These are phyloP conservation scores for Dactylella cylindrospora DNA, from an alignment of 2,329 filamentous ascomycete species.

Conservation along the genomic window DNA sequence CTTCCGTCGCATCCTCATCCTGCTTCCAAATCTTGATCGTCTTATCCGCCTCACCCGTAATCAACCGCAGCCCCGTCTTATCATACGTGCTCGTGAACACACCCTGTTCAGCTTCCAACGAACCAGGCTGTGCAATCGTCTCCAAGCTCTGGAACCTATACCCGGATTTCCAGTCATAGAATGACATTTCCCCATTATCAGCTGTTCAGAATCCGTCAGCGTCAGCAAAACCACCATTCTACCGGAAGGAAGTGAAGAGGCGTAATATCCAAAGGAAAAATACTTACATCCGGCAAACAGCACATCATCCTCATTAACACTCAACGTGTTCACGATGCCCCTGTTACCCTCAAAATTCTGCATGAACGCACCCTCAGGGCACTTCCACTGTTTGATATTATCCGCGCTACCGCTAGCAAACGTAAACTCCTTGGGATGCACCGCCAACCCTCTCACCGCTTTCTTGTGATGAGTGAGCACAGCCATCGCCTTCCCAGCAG, in stretches of 20 bases:
- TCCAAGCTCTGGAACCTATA: constrained; percentile 87
- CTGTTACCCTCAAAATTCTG: constrained; percentile 98
- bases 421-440: constrained; percentile 91
- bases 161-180: constrained; percentile 99
- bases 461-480: constrained; percentile 98
- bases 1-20: constrained; percentile 84
- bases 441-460: constrained; percentile 79
- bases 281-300: constrained; percentile 75
- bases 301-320: constrained; percentile 92
- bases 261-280: not conserved
- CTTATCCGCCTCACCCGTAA: constrained; percentile 95
- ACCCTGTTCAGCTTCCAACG: constrained; percentile 87
- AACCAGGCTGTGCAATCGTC: constrained; percentile 89
- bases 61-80: constrained; percentile 79
- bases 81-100: constrained; percentile 95
- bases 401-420: constrained; percentile 90
- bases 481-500: constrained; percentile 92
- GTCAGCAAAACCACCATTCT: not conserved
- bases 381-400: constrained; percentile 99
- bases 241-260: not conserved
- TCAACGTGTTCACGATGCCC: constrained; percentile 88
- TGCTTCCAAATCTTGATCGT: constrained; percentile 98
- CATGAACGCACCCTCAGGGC: constrained; percentile 97
- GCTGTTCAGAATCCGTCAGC: constrained; percentile 50
- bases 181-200: constrained; percentile 93